phyloP scores from a whole-genome alignment of 2,329 filamentous ascomycete species.

The Xylariaceae sp. region DNA sequence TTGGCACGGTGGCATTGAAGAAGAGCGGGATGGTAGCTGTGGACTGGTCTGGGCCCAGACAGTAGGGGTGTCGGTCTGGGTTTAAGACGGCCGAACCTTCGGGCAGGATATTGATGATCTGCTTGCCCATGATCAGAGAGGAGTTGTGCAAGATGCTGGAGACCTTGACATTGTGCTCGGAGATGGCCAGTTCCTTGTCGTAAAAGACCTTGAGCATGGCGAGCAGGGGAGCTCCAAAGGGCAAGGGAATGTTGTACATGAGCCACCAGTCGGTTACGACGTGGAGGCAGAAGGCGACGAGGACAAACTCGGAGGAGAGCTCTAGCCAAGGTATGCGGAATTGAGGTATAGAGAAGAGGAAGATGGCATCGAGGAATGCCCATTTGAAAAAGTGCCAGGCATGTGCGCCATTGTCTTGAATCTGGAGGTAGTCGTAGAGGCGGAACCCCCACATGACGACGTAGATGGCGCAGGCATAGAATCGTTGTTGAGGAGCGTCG shows the following conservation, averaged over 20 bases:
- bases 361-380: conserved; percentile 80
- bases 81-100: conserved; percentile 94
- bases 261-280: conserved; percentile 75
- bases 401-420: conserved; percentile 81
- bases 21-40: conserved; percentile 73
- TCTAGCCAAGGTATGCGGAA: conserved; percentile 96
- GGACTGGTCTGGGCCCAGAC: conserved; percentile 64
- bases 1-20: conserved; percentile 90
- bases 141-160: conserved; percentile 85
- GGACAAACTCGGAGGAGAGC: conserved; percentile 73
- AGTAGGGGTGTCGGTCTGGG: conserved; percentile 76
- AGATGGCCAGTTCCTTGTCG: conserved; percentile 88
- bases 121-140: conserved; percentile 90
- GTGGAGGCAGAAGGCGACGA: conserved; percentile 69
- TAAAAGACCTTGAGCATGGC: conserved; percentile 78
- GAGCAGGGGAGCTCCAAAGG: conserved; percentile 70
- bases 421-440: conserved; percentile 77
- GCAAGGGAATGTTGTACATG: conserved; percentile 21
- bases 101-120: conserved; percentile 95
- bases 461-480: conserved; percentile 84
- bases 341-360: conserved; percentile 82
- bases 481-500: conserved; percentile 86
- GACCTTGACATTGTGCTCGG: conserved; percentile 88
- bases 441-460: conserved; percentile 74
- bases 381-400: conserved; percentile 92